A percentile compares a stretch with the other conserved stretches of the same genome.
Evolutionary conservation across 805 yeast species (phyloP).

Genomic region (Wickerhamiella domercqiae): DNA sequence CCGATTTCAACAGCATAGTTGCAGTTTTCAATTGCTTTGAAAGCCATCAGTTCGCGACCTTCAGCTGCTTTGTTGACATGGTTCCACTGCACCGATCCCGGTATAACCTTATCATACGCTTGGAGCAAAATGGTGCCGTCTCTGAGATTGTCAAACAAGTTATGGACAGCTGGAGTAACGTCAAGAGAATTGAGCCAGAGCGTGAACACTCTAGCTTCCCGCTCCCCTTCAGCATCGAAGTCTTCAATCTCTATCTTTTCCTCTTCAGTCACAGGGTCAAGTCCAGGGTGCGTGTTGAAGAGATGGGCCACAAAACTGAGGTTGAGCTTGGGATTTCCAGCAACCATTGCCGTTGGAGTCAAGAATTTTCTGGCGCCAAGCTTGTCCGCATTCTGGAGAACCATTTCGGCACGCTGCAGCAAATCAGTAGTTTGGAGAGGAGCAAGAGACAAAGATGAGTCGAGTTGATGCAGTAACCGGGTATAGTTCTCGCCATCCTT

Average conservation of each 20-base stretch:
- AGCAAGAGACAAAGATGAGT: conserved; percentile 55
- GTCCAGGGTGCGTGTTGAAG: conserved; percentile 92
- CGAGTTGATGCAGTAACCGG: conserved; percentile 71
- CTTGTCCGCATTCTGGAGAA: conserved; percentile 74
- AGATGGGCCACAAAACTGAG: conserved; percentile 94
- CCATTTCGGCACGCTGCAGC: conserved; percentile 71
- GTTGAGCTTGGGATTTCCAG: conserved; percentile 93
- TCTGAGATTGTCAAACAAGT: conserved; percentile 83
- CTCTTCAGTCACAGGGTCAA: conserved; percentile 82
- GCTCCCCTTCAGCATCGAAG: conserved; percentile 97
- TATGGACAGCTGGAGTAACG: conserved; percentile 87
- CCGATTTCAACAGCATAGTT: conserved; percentile 97
- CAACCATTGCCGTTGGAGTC: conserved; percentile 82
- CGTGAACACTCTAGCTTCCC: conserved; percentile 97
- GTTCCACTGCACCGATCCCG: conserved; percentile 70
- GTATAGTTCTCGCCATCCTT: conserved; percentile 94
- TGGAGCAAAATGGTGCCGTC: conserved; percentile 81
- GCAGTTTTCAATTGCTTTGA: conserved; percentile 94
- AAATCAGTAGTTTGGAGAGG: conserved; percentile 72
- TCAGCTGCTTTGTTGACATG: conserved; percentile 85
- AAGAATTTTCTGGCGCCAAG: conserved; percentile 86
- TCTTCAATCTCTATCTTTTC: conserved; percentile 90
- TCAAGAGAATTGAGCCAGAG: conserved; percentile 94
- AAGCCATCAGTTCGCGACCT: conserved; percentile 48
- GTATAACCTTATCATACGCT: conserved; percentile 90